Base-by-base conservation (phyloP, 2,329 filamentous ascomycete species). In the Zymoseptoria passerinii region DNA sequence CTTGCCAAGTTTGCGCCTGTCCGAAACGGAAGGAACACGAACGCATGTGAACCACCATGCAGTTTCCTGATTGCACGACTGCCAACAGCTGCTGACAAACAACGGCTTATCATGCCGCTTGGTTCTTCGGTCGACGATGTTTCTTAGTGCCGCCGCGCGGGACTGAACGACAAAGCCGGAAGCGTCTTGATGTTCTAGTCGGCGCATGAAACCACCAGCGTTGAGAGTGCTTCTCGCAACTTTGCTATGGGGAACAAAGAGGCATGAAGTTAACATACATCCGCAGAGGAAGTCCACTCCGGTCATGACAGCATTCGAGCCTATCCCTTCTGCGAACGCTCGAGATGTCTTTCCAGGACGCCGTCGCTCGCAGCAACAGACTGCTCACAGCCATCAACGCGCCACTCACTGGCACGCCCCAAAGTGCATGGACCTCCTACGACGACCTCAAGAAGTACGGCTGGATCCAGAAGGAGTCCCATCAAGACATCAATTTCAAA, bases 391-490 rank as follows among this genome's bases (percentile, higher is more conserved):
- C 35, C 4, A 44, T 44, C 13, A 13, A 44, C n/a, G 35, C 35
- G 10, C 7, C 16, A 44, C 16, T 16, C 4, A n/a, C 13, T 4
- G 7, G 13, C 35, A 16, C 35, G 1, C 35, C 35, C 16, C 57
- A 50, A 52, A 56, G 55, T 29, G 29, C 48, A 3, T 49, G 52
- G 40, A 55, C 28, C 6, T 27, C 58, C 20, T 29, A 27, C 50
- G 20, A 48, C 1, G 57, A 61, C 40, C 50, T 58, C 48, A 52
- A 48, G 1, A 28, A 55, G 8, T 23, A 55, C n/a, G 55, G 58
- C 20, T 52, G 27, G 27, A 52, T 23, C 29, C 29, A 54, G 8
- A n/a, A 19, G n/a, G 49, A 28, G 4, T 50, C 58, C 6, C 27
- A 10, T 2, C 50, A 27, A 7, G 13, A 52, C 3, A 44, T 44